A percentile compares a stretch with the other conserved stretches of the same genome.
phyloP scores from a whole-genome alignment of 2,329 filamentous ascomycete species.

The Neofusicoccum cordaticola region DNA sequence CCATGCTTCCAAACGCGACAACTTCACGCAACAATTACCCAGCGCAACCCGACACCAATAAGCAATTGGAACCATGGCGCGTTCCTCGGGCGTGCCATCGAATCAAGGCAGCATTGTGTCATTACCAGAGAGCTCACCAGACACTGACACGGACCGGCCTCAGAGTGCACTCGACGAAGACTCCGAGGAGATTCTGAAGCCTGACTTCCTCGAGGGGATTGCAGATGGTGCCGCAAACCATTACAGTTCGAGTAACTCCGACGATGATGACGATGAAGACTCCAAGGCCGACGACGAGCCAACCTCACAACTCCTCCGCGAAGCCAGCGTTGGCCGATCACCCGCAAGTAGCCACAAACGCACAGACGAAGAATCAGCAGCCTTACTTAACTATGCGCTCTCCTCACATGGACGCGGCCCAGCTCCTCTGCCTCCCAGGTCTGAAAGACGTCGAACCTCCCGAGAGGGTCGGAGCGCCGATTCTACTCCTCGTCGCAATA shows the following conservation, averaged over 20 bases:
- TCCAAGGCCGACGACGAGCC: not conserved
- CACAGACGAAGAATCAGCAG: not conserved
- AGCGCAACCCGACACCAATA: not conserved
- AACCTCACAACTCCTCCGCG: not conserved
- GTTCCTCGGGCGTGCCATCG: not conserved
- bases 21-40: not conserved
- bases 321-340: not conserved
- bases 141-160: not conserved
- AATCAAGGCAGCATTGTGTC: not conserved
- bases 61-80: not conserved
- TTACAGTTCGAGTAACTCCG: not conserved
- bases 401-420: not conserved
- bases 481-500: not conserved
- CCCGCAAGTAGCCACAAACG: not conserved
- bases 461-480: not conserved
- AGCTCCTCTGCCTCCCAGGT: not conserved
- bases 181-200: not conserved
- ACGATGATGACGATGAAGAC: not conserved
- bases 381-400: not conserved
- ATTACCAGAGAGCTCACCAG: not conserved
- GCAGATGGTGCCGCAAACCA: not conserved
- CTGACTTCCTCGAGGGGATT: not conserved
- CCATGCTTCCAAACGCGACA: not conserved
- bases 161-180: not conserved
- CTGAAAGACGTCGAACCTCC: not conserved